A percentile compares a stretch with the other conserved stretches of the same genome.
These are phyloP conservation scores for Rhizopogon vesiculosus DNA, from an alignment of 768 basidiomycete genomes.

Conservation along the genomic window DNA sequence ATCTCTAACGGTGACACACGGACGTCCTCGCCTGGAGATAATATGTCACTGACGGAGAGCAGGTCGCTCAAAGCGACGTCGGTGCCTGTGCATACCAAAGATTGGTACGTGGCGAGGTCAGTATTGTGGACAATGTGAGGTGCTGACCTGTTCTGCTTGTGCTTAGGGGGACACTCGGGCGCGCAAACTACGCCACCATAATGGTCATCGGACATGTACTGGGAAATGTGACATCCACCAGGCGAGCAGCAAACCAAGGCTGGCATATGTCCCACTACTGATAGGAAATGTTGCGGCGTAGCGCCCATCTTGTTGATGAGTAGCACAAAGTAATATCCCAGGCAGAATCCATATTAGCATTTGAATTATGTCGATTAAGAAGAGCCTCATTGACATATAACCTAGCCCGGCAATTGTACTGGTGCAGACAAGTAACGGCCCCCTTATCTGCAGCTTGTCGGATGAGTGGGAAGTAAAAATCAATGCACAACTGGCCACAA, in stretches of 20 bases:
- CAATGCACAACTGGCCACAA: constrained; percentile 34
- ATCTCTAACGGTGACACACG: no score
- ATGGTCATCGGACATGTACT: no score
- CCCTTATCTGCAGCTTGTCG: constrained; percentile 41
- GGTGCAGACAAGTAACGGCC: constrained; percentile 26
- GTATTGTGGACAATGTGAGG: no score
- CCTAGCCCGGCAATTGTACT: constrained; percentile 32
- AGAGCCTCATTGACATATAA: constrained; percentile 29
- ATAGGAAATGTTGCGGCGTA: constrained; percentile 45
- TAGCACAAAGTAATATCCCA: constrained; percentile 30
- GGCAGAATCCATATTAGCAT: neutral
- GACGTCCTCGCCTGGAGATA: no score
- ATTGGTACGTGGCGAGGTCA: no score
- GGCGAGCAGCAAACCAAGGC: constrained; percentile 41
- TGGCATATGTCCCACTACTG: constrained; percentile 40
- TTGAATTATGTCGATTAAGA: neutral
- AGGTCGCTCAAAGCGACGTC: no score
- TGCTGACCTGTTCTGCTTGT: no score
- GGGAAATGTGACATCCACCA: constrained; percentile 34
- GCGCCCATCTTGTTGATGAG: constrained; percentile 29
- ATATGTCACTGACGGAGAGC: no score
- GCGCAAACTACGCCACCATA: no score
- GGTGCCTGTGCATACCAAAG: no score
- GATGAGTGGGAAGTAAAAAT: constrained; percentile 34
- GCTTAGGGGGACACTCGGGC: no score